Percentiles rank a stretch among this genome's conserved stretches.
These are phyloP conservation scores for Lentinula novae-zelandiae DNA, from an alignment of 1,284 basidiomycete species.

Conservation along the genomic window DNA sequence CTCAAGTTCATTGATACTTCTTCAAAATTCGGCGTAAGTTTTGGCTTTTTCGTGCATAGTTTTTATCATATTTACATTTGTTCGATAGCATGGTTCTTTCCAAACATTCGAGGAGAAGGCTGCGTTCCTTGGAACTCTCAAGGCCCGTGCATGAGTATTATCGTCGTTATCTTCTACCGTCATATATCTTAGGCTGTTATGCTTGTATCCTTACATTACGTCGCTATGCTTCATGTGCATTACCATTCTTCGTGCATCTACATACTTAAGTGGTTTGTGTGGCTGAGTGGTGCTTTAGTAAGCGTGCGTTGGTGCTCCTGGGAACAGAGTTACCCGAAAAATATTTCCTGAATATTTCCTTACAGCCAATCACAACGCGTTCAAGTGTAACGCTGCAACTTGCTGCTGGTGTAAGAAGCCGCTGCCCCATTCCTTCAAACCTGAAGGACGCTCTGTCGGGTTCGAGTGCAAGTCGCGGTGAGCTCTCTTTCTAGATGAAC, in stretches of 20 bases:
- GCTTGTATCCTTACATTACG: slow-evolving; percentile 9
- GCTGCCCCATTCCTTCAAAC: neutral
- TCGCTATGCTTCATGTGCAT: neutral
- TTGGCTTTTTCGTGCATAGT: neutral
- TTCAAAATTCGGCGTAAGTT: slow-evolving; percentile 86
- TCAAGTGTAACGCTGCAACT: neutral
- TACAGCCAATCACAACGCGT: neutral
- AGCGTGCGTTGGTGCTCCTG: neutral
- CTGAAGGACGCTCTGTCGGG: slow-evolving; percentile 25
- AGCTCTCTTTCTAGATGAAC: slow-evolving; percentile 17
- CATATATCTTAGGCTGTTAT: slow-evolving; percentile 8
- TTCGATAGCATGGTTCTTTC: slow-evolving; percentile 82
- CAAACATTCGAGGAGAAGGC: slow-evolving; percentile 96
- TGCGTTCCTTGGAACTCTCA: slow-evolving; percentile 92
- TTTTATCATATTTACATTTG: slow-evolving; percentile 14
- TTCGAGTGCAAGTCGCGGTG: slow-evolving; percentile 50
- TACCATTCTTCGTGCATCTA: neutral
- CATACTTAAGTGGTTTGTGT: neutral
- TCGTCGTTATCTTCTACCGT: slow-evolving; percentile 24
- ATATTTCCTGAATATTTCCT: too few species aligned
- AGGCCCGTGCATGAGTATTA: slow-evolving; percentile 60
- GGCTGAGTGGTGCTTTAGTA: too few species aligned
- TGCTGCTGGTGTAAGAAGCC: neutral
- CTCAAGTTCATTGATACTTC: slow-evolving; percentile 99
- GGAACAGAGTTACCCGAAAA: neutral